Evolutionary conservation across 305 asterid species (phyloP), one percentile per base, ranked within the genome.

Genomic region (Solanum chacoense): DNA sequence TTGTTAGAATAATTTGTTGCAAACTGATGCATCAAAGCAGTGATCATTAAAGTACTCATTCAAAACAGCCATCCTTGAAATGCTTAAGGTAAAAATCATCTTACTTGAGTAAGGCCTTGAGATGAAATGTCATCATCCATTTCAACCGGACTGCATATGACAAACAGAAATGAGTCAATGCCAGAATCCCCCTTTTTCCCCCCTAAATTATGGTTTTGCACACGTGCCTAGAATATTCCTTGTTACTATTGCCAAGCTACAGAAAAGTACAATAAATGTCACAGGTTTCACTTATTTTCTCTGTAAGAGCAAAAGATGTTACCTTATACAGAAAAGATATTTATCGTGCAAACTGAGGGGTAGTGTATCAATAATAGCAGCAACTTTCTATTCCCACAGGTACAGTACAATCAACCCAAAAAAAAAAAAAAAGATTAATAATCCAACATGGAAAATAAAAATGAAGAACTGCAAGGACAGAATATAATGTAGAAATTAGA

Each of bases 41-140:
- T 36, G 18, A 87, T 80, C 38, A 80, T 38, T 71, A 85, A 26
- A 38, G 50, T 87, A 36, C 40, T 26, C 75, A 24, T 85, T 36
- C 42, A 50, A 34, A 84, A 37, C 77, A 79, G 73, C 88, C 40
- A 86, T 87, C 80, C 32, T 50, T 76, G 28, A 22, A 55, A 81
- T 85, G 79, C 34, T 67, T 3, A 72, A 75, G 78, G 89, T 71
- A 69, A 86, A 89, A 80, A 63, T 77, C 76, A 87, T 84, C 93
- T 89, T 89, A 96, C 99, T 96, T 97, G 99, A 40, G 93, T 93
- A 83, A 96, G 98, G 91, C 99, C 99, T 91, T 94, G 98, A 91
- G 95, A 93, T 86, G 99, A 95, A 91, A 97, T 95, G 59, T 92
- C 95, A 90, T 97, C 95, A 22, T 88, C 87, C 96, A 97, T 93